Percentiles rank a stretch among this genome's conserved stretches.
These are phyloP conservation scores for Psilocybe azurescens DNA, from an alignment of 768 basidiomycete species.

Conservation along the genomic window DNA sequence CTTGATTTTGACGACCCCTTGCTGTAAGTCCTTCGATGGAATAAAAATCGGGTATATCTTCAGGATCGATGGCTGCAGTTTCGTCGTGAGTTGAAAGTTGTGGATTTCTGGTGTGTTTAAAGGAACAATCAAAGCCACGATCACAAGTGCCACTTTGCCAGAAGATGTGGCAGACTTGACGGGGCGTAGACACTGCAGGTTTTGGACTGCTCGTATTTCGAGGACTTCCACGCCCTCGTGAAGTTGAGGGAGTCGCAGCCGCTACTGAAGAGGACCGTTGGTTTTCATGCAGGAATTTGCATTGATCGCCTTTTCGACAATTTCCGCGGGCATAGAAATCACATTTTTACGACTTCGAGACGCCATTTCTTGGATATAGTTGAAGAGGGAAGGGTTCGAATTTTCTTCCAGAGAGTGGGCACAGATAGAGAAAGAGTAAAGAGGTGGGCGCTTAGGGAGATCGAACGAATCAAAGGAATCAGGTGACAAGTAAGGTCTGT, in stretches of 20 bases:
- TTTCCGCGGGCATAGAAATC: background rate
- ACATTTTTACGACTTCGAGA: background rate
- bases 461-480: background rate
- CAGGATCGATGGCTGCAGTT: no score
- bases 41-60: conserved; percentile 13
- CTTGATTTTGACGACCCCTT: conserved; percentile 16
- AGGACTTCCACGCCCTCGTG: background rate
- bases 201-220: background rate
- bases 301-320: background rate
- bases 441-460: background rate
- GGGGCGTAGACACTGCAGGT: background rate
- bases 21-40: conserved; percentile 21
- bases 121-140: conserved; percentile 52
- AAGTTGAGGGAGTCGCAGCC: background rate
- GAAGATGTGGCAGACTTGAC: conserved; percentile 45
- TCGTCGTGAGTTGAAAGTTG: conserved; percentile 11
- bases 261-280: background rate
- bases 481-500: background rate
- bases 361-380: background rate
- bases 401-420: background rate
- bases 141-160: conserved; percentile 53
- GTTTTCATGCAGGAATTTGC: background rate
- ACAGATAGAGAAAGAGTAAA: background rate
- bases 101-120: conserved; percentile 35
- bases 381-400: background rate